phyloP scores from a whole-genome alignment of 2,329 filamentous ascomycete species.

The Periconia sp. region DNA sequence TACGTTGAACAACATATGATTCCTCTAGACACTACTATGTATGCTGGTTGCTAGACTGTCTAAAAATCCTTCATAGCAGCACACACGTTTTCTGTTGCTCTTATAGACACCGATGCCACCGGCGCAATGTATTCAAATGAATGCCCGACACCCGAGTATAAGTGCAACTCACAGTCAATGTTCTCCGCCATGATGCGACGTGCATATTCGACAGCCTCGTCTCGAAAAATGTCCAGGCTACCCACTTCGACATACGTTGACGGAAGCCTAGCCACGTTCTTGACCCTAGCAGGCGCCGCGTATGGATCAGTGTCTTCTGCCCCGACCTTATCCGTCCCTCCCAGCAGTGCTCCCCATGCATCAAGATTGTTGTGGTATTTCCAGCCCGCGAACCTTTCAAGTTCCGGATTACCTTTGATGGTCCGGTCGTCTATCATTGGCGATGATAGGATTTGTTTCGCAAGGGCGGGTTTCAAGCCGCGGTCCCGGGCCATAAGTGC shows the following conservation, averaged over 20 bases:
- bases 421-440: slow-evolving; percentile 57
- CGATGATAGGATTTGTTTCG: slow-evolving; percentile 54
- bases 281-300: slow-evolving; percentile 45
- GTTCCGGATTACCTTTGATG: slow-evolving; percentile 17
- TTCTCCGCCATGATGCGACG: no score
- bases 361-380: slow-evolving; percentile 20
- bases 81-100: no score
- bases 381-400: slow-evolving; percentile 46
- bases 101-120: no score
- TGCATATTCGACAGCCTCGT: slow-evolving; percentile 52
- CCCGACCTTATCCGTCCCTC: slow-evolving; percentile 1
- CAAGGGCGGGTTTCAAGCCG: slow-evolving; percentile 37
- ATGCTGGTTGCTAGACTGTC: no score
- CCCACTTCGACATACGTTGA: slow-evolving; percentile 54
- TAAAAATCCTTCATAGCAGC: no score
- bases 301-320: slow-evolving; percentile 3
- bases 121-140: no score
- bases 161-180: no score
- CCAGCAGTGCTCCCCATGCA: slow-evolving; percentile 24
- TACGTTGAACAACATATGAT: no score
- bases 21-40: no score
- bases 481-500: slow-evolving; percentile 48
- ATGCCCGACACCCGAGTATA: no score
- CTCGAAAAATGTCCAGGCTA: slow-evolving; percentile 51
- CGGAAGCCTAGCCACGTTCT: slow-evolving; percentile 43